Base-by-base conservation (phyloP, 352 stramenopile genomes). In the Pythium dissotocum region DNA sequence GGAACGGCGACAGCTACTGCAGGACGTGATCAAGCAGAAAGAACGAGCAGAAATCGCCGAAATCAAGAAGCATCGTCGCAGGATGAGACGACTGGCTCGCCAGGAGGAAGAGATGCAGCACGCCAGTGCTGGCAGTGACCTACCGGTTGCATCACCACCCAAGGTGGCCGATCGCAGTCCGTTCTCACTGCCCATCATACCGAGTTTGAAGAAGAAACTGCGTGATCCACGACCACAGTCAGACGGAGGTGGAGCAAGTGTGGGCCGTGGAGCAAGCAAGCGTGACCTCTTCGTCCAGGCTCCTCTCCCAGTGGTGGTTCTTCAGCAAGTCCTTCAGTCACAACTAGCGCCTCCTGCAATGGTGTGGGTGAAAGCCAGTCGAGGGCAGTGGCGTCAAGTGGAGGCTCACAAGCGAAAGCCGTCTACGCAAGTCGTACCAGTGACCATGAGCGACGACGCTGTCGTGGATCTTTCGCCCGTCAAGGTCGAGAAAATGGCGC, bases 1-100 rank as follows among this genome's bases (percentile, higher is more conserved):
- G 8, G 77, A 90, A 38, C 75, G 70, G 0, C 71, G 72, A 6
- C 53, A 68, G 49, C 58, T 85, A 1, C 60, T 86, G 4, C n/a
- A 73, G 0, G 58, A 73, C 18, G 52, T 88, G 9, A 36, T 72
- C 0, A 53, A 72, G 32, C 63, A 75, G 48, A 78, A 83, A 21
- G 64, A 82, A 32, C 58, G 75, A 54, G 68, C 80, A 7, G 75
- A 78, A 53, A 73, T 89, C 21, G 32, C 68, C 0, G 61, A 57
- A 51, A 83, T 87, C n/a, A 64, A 65, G 10, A 54, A 56, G 8
- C 24, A 66, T 38, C 49, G 63, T 14, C 52, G 59, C 1, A 59
- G 52, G 53, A 69, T 69, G 58, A 51, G 46, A 30, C 46, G 46
- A n/a, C 46, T 30, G 6, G 46, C 18, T n/a, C 46, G n/a, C 4